A percentile compares a stretch with the other conserved stretches of the same genome.
These are phyloP conservation scores for Maudiozyma saulgeensis DNA, from an alignment of 805 yeast genomes.

Conservation along the genomic window DNA sequence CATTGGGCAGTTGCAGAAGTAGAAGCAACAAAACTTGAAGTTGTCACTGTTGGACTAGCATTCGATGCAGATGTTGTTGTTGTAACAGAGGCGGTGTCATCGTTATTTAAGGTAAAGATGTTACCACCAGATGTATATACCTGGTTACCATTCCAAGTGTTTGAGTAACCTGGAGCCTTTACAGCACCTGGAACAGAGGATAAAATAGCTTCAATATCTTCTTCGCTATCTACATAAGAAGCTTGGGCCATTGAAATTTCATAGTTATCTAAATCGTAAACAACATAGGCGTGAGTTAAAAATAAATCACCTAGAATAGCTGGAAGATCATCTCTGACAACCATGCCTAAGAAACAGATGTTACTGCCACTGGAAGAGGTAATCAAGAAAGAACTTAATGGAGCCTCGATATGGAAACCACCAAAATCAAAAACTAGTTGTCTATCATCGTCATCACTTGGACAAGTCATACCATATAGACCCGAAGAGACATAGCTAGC, in stretches of 20 bases:
- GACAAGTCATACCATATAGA: slow-evolving; percentile 40
- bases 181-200: slow-evolving; percentile 39
- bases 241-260: slow-evolving; percentile 51
- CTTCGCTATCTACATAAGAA: slow-evolving; percentile 11
- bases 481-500: slow-evolving; percentile 35
- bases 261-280: slow-evolving; percentile 50
- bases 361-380: slow-evolving; percentile 12
- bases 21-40: background rate
- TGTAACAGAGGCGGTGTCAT: too few species aligned
- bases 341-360: slow-evolving; percentile 39
- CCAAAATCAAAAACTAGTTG: background rate
- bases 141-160: slow-evolving; percentile 33
- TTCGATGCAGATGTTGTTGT: background rate
- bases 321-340: slow-evolving; percentile 14
- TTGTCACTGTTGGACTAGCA: background rate
- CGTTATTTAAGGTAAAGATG: slow-evolving; percentile 15
- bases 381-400: slow-evolving; percentile 30
- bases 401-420: slow-evolving; percentile 28
- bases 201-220: slow-evolving; percentile 17
- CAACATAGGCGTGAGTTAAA: slow-evolving; percentile 51
- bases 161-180: slow-evolving; percentile 38
- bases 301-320: slow-evolving; percentile 48
- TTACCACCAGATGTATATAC: slow-evolving; percentile 23
- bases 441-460: slow-evolving; percentile 22
- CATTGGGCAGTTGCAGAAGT: background rate